phyloP scores from a whole-genome alignment of 306 rosid species.

The Macrotyloma uniflorum region DNA sequence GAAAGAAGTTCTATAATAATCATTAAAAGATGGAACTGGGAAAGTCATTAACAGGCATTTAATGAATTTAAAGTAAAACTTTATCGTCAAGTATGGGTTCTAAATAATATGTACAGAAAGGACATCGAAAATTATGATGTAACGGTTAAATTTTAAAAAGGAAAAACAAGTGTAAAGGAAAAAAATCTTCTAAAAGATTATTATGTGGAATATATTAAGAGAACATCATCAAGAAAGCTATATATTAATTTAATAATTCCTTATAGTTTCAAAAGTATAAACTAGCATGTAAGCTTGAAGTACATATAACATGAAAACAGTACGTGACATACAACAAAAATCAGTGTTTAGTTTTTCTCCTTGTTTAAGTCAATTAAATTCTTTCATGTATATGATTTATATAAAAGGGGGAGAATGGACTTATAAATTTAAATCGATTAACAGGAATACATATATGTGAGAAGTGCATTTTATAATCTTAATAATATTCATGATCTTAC shows the following conservation, averaged over 20 bases:
- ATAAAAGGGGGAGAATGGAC: background rate
- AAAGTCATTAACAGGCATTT: slow-evolving; percentile 25
- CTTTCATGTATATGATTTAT: background rate
- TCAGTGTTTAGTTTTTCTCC: background rate
- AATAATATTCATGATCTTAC: background rate
- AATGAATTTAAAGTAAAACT: slow-evolving; percentile 15
- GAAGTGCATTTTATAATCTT: background rate
- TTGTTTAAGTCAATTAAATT: background rate
- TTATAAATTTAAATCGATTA: background rate
- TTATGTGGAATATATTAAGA: background rate
- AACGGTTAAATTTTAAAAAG: background rate
- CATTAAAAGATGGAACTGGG: background rate
- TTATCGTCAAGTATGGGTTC: background rate
- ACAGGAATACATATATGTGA: background rate
- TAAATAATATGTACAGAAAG: background rate
- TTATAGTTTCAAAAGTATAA: background rate
- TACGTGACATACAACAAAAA: background rate
- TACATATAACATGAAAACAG: background rate
- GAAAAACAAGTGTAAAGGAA: background rate
- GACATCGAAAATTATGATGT: background rate
- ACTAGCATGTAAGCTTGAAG: background rate
- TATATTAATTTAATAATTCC: background rate
- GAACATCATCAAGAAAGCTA: slow-evolving; percentile 9
- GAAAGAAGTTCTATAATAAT: slow-evolving; percentile 28
- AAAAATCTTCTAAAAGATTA: background rate